These are phyloP conservation scores for Kwoniella dejecticola DNA, from an alignment of 768 basidiomycete species.

Conservation along the genomic window DNA sequence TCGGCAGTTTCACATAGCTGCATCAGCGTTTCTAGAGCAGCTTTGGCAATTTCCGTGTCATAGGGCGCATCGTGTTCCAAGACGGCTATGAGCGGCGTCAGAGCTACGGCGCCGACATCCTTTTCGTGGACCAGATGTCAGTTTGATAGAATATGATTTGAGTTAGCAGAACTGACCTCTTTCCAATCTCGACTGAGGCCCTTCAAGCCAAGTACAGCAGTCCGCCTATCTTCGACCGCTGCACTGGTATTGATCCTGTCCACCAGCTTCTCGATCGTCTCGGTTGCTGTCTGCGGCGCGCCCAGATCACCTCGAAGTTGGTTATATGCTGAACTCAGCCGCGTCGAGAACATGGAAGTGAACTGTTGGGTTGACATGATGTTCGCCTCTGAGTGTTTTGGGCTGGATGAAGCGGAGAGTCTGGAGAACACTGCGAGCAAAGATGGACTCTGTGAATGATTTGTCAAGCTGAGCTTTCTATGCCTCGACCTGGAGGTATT, in stretches of 20 bases:
- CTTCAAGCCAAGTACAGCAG: constrained; percentile 90
- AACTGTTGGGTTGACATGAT: constrained; percentile 15
- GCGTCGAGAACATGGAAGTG: constrained; percentile 49
- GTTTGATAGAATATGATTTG: not conserved
- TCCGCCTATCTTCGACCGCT: constrained; percentile 84
- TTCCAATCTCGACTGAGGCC: constrained; percentile 90
- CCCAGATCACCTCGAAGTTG: constrained; percentile 54
- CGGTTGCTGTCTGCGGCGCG: constrained; percentile 74
- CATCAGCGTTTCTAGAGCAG: constrained; percentile 84
- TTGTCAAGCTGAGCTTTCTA: too few species aligned
- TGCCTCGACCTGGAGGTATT: too few species aligned
- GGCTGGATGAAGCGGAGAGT: not conserved
- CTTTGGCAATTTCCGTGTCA: constrained; percentile 89
- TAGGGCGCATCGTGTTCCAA: constrained; percentile 84
- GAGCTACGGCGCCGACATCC: constrained; percentile 78
- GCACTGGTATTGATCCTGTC: constrained; percentile 89
- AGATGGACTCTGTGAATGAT: not conserved
- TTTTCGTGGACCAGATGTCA: constrained; percentile 20
- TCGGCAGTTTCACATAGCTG: constrained; percentile 75
- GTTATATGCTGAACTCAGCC: constrained; percentile 53
- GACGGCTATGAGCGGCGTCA: constrained; percentile 76
- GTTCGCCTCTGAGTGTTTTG: not conserved
- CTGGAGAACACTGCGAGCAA: not conserved
- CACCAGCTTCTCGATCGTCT: constrained; percentile 83
- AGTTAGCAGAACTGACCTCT: constrained; percentile 55